Evolutionary conservation across 768 basidiomycete genomes (phyloP), one percentile per base, ranked within the genome.

Genomic region (Phaffia tasmanica): DNA sequence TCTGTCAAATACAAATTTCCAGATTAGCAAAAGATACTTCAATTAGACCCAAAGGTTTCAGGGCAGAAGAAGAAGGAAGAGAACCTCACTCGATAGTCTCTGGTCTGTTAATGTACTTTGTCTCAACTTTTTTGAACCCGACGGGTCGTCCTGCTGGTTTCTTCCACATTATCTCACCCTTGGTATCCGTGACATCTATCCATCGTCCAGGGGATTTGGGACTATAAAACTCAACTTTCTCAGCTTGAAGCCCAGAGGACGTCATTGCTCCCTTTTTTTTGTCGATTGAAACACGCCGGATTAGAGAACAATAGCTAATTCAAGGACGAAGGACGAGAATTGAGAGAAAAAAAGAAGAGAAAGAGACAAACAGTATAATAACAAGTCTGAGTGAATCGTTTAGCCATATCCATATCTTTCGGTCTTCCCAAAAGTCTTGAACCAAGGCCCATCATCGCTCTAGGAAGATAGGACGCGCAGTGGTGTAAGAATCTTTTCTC

Each of bases 361-460:
- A 3, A 16, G 27, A 8, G 11, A 61, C 67, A 49, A 15, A 68
- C 70, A 23, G 57, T 47, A 25, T 59, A 79, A 59, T 75, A 76
- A 64, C 78, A 79, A 1, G 76, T 73, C 50, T 74, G 69, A 2
- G 79, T 79, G 63, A 79, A 69, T 42, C 71, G 69, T 57, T 62
- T 49, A 2, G 30, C 62, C 15, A 27, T 50, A 4, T 47, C n/a
- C 21, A 79, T 68, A 67, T 80, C 79, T 19, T 71, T 61, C n/a
- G 70, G 64, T 1, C 78, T 71, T 47, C 73, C 60, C 27, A 80
- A 70, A 9, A 80, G 68, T 48, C 71, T 72, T 0, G 77, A 70
- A 14, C 79, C 79, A 30, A 80, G 73, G n/a, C 76, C 78, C 15
- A 79, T 71, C 79, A 80, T 80, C 0, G 73, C 79, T 11, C 79